Conservation (phyloP, 2,329 filamentous ascomycete genomes). For the Aureobasidium sp. region DNA sequence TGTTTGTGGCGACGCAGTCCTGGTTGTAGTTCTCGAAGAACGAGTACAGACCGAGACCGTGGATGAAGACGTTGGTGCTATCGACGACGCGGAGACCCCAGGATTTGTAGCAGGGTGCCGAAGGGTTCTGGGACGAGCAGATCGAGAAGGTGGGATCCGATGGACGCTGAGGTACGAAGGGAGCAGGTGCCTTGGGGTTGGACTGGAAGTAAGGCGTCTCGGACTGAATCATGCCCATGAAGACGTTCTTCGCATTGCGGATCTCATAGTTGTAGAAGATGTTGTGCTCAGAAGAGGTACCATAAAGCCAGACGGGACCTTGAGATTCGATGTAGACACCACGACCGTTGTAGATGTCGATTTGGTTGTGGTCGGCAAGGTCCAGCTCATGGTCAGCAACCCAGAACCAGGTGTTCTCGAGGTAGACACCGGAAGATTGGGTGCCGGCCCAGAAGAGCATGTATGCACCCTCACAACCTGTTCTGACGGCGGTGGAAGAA, state of each 20-base stretch:
- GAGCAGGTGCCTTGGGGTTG: constrained; percentile 51
- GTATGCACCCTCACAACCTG: constrained; percentile 67
- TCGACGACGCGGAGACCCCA: constrained; percentile 39
- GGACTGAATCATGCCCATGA: constrained; percentile 59
- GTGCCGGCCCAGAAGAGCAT: constrained; percentile 52
- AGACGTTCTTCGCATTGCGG: constrained; percentile 52
- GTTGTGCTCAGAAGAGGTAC: constrained; percentile 59
- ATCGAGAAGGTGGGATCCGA: constrained; percentile 38
- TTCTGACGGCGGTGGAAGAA: constrained; percentile 53
- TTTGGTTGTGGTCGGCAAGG: constrained; percentile 85
- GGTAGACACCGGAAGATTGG: constrained; percentile 55
- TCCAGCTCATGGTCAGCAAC: constrained; percentile 89
- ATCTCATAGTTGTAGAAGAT: constrained; percentile 67
- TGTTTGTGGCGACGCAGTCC: constrained; percentile 38
- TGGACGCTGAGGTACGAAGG: constrained; percentile 45
- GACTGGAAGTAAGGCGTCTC: constrained; percentile 68
- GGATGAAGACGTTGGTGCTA: constrained; percentile 37
- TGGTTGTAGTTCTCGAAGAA: constrained; percentile 56
- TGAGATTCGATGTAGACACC: constrained; percentile 72
- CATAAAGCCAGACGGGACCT: constrained; percentile 69
- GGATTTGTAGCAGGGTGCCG: constrained; percentile 28
- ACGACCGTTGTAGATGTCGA: constrained; percentile 81
- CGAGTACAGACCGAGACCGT: constrained; percentile 47
- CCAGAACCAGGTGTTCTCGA: constrained; percentile 93
- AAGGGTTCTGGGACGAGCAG: constrained; percentile 23